Evolutionary conservation across 2,329 filamentous ascomycete species (phyloP).

Genomic region (Aschersonia sp.): DNA sequence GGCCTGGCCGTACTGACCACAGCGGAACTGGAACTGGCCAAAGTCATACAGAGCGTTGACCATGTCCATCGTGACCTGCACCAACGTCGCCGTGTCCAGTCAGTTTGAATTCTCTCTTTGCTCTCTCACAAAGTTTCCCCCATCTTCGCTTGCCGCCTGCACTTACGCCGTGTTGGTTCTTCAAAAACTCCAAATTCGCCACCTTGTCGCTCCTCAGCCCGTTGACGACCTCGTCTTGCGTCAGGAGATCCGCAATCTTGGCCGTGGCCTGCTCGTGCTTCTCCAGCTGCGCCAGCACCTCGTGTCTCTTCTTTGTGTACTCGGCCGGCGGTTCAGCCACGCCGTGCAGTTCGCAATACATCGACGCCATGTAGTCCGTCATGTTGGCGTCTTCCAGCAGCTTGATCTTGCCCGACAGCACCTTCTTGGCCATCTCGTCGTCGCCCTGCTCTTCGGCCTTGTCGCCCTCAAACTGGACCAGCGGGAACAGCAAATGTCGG

Average conservation of each 20-base stretch:
- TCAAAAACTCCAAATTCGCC: conserved; percentile 94
- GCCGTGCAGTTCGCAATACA: conserved; percentile 81
- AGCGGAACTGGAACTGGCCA: conserved; percentile 95
- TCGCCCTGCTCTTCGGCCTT: conserved; percentile 64
- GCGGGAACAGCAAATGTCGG: conserved; percentile 88
- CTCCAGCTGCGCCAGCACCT: conserved; percentile 70
- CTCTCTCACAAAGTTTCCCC: neutral
- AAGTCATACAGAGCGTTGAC: conserved; percentile 92
- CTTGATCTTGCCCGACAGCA: conserved; percentile 79
- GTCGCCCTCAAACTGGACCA: conserved; percentile 80
- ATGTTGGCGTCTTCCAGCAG: conserved; percentile 96
- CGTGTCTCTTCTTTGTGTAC: conserved; percentile 78
- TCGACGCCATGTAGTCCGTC: conserved; percentile 89
- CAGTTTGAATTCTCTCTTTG: no score
- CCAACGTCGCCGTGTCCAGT: neutral
- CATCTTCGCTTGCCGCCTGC: neutral
- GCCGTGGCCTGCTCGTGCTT: conserved; percentile 74
- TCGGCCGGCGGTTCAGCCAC: conserved; percentile 66
- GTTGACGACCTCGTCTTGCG: conserved; percentile 77
- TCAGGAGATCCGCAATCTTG: conserved; percentile 77
- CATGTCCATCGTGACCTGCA: conserved; percentile 77
- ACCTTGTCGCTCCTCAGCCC: conserved; percentile 93
- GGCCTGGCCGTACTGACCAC: conserved; percentile 80
- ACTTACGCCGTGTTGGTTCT: conserved; percentile 83
- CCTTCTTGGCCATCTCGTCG: conserved; percentile 44